phyloP scores from a whole-genome alignment of 345 rosid genomes.

The Brassica juncea region DNA sequence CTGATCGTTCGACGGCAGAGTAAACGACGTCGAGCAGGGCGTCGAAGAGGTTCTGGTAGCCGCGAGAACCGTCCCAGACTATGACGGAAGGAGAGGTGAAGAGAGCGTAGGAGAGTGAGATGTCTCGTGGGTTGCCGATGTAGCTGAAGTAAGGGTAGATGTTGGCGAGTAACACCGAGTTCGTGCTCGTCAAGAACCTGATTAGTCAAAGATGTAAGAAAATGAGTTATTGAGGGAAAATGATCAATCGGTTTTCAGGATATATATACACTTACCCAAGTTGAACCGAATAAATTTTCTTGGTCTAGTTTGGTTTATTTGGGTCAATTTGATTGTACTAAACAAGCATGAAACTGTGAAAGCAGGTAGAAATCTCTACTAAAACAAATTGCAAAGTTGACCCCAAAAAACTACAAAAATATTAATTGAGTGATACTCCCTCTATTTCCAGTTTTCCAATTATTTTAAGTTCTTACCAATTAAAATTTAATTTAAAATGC shows the following conservation, averaged over 20 bases:
- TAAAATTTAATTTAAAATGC: no score
- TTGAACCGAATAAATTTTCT: neutral
- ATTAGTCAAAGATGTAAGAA: neutral
- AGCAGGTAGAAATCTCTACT: neutral
- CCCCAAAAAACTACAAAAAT: neutral
- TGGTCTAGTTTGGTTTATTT: neutral
- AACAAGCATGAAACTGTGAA: neutral
- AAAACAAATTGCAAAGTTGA: neutral
- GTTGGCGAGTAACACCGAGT: constrained; percentile 47
- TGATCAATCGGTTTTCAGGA: neutral
- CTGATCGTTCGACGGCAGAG: constrained; percentile 33
- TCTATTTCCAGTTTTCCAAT: neutral
- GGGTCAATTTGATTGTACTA: neutral
- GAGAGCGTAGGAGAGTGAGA: constrained; percentile 48
- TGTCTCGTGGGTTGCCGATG: constrained; percentile 4
- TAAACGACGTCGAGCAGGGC: constrained; percentile 31
- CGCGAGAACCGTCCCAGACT: constrained; percentile 42
- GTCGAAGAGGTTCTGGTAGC: constrained; percentile 43
- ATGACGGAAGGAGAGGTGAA: constrained; percentile 39
- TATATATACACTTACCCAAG: neutral
- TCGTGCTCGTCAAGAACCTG: constrained; percentile 35
- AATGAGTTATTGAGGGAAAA: neutral
- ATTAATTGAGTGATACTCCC: neutral
- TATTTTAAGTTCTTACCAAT: no score
- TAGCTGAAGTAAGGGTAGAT: constrained; percentile 48